Conservation (phyloP, 2,329 filamentous ascomycete species). For the Amauroascus verrucosus region DNA sequence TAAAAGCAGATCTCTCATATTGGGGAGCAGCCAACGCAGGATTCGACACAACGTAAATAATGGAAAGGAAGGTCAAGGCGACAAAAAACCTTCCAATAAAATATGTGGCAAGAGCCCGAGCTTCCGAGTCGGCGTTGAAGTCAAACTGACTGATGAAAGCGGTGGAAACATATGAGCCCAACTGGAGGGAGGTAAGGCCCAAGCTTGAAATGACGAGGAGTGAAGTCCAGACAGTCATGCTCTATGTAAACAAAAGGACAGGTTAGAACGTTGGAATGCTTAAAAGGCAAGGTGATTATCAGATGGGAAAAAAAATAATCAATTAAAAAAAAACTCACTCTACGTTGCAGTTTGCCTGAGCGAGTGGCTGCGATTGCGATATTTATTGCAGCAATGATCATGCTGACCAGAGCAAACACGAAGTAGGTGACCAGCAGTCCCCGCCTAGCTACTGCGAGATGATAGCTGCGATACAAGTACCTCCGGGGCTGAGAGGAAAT, state of each 20-base stretch:
- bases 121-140: background rate
- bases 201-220: background rate
- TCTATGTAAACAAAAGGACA: background rate
- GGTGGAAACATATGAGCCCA: background rate
- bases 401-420: slow-evolving; percentile 7
- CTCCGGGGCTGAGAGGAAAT: background rate
- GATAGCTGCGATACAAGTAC: too few relatives aligned
- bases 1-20: background rate
- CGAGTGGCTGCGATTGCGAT: background rate
- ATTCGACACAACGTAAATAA: slow-evolving; percentile 3
- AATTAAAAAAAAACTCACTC: background rate
- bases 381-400: background rate
- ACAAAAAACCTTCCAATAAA: slow-evolving; percentile 3
- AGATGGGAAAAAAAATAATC: background rate
- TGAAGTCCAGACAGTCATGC: background rate
- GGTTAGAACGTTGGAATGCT: background rate
- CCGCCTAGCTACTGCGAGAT: background rate
- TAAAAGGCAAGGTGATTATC: too few relatives aligned
- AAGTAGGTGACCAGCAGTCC: background rate
- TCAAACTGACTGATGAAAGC: background rate
- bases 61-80: background rate
- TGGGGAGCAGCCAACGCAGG: background rate
- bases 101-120: background rate
- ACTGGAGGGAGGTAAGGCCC: background rate
- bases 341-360: background rate